Base-by-base conservation (phyloP, 345 rosid species). In the Citrus inodora region DNA sequence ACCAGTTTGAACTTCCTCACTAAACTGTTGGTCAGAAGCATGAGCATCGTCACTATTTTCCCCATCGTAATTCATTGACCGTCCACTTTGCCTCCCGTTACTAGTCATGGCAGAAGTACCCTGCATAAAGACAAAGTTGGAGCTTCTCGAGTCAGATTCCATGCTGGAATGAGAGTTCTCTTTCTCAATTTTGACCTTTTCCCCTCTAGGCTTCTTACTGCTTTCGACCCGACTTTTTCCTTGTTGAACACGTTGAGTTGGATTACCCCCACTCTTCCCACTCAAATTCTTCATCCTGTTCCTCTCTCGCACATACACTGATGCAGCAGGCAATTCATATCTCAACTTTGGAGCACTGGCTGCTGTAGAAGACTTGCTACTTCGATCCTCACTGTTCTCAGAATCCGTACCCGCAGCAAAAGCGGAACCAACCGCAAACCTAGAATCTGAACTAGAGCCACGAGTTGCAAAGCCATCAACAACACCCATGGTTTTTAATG, bases 91-190 rank as follows among this genome's bases (percentile, higher is more conserved):
- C 77, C 88, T 89, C 77, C 92, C 90, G 76, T 90, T 87, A 79
- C 90, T 89, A 61, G 85, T 84, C 65, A 80, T 85, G 71, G 66
- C 85, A 71, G 65, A 83, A 77, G 74, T 82, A 86, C 88, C 93
- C 92, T 89, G 95, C 87, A 78, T 70, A 90, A 92, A 91, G 77
- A 92, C 85, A 91, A 89, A 89, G 80, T 91, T 87, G 83, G 92
- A 86, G 94, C 95, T 90, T 90, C 93, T 88, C 28, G 93, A 92
- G 87, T 96, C 94, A 78, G 98, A 95, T 83, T 85, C 94, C 87
- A 90, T 71, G 82, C 95, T 90, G 87, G 97, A 93, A 85, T 73
- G 93, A 89, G 92, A 92, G 87, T 91, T 91, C 82, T 88, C 89
- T 82, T 91, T 89, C 86, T 92, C 84, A 61, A 93, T 87, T 88